Base-by-base conservation (phyloP, 257 asterid genomes). In the Ilex asprella region DNA sequence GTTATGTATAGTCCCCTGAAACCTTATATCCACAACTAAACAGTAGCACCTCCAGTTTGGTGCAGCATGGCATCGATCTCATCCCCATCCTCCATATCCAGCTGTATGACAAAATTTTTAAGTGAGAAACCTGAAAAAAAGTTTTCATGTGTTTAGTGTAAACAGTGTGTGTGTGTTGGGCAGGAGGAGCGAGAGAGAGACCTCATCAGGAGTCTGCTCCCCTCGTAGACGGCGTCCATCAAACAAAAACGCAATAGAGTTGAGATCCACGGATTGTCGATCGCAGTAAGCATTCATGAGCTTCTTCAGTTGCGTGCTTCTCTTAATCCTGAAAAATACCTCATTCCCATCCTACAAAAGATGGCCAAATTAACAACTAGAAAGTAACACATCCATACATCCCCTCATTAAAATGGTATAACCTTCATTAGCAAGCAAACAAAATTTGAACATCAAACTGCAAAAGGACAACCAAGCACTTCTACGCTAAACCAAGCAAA, bases 11-110 rank as follows among this genome's bases (percentile, higher is more conserved):
- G 47, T 41, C 47, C 1, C 12, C 47, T 41, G 47, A 11, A 41
- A 6, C 12, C n/a, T 11, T 14, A 10, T 46, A 46, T 10, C 52
- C 2, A 46, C 10, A 14, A 46, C 52, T 46, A 46, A 46, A 65
- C 66, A 60, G 56, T 14, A 12, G 63, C 47, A 3, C 78, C 76
- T 55, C 79, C 84, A 21, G 64, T 59, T 49, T 69, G 76, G 43
- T 76, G 78, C 71, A 76, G 54, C 77, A 79, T 73, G 2, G 79
- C 82, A 51, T 79, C 82, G 5, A 79, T 76, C 43, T 79, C 76
- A 68, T 79, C 85, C 1, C 82, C 82, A 10, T 79, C 82, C 50
- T 76, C 82, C 85, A 79, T 76, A 56, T 64, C 74, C 16, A 76
- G 78, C 76, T 76, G 56, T 5, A 41, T 6, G 16, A 46, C n/a